Conservation (phyloP, 768 basidiomycete genomes). For the Xerocomus brunneocitrinus region DNA sequence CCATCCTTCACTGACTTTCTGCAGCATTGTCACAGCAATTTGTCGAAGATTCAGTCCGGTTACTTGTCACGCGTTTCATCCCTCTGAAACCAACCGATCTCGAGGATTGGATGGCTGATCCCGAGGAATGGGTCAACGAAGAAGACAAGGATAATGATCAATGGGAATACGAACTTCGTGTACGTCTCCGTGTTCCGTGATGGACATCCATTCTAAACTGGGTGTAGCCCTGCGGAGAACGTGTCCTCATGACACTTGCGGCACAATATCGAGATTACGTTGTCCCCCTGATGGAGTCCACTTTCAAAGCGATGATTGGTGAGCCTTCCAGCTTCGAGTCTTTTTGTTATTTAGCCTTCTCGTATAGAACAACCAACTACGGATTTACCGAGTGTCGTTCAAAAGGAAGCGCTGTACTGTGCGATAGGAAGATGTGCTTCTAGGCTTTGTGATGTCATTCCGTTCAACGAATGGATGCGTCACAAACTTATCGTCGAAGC, state of each 20-base stretch:
- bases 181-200: constrained; percentile 35
- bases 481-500: constrained; percentile 58
- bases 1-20: constrained; percentile 11
- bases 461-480: constrained; percentile 68
- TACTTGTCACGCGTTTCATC: constrained; percentile 81
- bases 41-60: constrained; percentile 65
- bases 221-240: constrained; percentile 82
- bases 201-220: neutral
- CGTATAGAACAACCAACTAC: constrained; percentile 40
- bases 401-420: constrained; percentile 86
- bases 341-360: neutral
- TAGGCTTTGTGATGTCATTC: constrained; percentile 56
- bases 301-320: constrained; percentile 63
- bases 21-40: constrained; percentile 64
- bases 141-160: constrained; percentile 88
- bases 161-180: constrained; percentile 92
- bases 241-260: constrained; percentile 80
- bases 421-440: constrained; percentile 79
- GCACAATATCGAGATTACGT: constrained; percentile 67
- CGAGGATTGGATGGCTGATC: constrained; percentile 79
- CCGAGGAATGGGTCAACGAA: constrained; percentile 90
- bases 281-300: constrained; percentile 55
- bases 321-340: constrained; percentile 1
- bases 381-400: constrained; percentile 57
- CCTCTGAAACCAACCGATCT: constrained; percentile 80